phyloP scores from a whole-genome alignment of 495 filamentous ascomycete species.

The Penicillium cosmopolitanum region DNA sequence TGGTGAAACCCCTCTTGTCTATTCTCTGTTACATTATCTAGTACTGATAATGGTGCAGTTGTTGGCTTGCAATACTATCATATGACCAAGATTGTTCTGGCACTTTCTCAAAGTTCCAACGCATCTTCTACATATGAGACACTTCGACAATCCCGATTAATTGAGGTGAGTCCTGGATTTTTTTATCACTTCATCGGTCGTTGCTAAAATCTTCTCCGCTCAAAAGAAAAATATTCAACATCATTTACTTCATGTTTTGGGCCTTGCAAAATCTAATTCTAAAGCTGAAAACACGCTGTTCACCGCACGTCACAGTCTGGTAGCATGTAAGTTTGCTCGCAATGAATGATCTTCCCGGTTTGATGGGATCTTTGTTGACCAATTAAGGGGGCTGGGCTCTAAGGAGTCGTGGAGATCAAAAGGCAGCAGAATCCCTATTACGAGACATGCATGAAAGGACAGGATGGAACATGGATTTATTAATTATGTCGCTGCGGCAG shows the following conservation, averaged over 20 bases:
- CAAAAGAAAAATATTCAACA: conserved; percentile 29
- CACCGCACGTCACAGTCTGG: conserved; percentile 36
- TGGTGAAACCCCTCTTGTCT: conserved; percentile 15
- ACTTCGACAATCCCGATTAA: conserved; percentile 27
- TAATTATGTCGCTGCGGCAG: conserved; percentile 26
- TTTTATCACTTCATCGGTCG: too few species aligned
- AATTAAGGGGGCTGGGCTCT: conserved; percentile 35
- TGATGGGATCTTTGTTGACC: conserved; percentile 4
- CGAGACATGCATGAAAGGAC: conserved; percentile 32
- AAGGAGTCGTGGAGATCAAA: conserved; percentile 30
- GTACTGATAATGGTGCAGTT: conserved; percentile 13
- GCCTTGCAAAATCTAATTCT: conserved; percentile 33
- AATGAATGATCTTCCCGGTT: not conserved
- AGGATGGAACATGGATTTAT: conserved; percentile 35
- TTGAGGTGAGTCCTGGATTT: conserved; percentile 23
- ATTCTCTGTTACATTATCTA: too few species aligned
- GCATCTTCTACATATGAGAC: conserved; percentile 26
- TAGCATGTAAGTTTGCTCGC: conserved; percentile 26
- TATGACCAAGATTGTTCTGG: conserved; percentile 35
- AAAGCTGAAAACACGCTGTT: conserved; percentile 37
- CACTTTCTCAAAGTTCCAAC: conserved; percentile 21
- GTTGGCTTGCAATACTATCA: conserved; percentile 39
- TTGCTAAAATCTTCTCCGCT: too few species aligned
- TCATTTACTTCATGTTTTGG: conserved; percentile 32
- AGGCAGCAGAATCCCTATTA: conserved; percentile 29